Percentiles rank a stretch among this genome's conserved stretches.
Evolutionary conservation across 2,329 filamentous ascomycete genomes (phyloP).

Genomic region (Aspergillus aculeatinus): DNA sequence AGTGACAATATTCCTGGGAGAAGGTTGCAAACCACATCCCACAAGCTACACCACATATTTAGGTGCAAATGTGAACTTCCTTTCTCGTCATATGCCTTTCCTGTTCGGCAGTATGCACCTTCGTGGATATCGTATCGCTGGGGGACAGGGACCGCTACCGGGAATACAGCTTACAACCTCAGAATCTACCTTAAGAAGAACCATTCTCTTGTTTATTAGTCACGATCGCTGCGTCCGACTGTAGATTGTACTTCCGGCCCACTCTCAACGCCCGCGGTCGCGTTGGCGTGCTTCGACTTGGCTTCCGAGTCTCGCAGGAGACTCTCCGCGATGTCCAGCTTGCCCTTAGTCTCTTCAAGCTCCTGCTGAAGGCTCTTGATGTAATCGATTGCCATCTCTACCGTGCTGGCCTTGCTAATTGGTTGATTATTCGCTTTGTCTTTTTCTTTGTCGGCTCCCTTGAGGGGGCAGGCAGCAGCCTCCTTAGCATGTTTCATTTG

Average conservation of each 20-base stretch:
- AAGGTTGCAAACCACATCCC: too few species aligned
- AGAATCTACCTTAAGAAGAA: neutral
- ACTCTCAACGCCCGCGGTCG: neutral
- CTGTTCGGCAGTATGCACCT: neutral
- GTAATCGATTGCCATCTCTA: constrained; percentile 95
- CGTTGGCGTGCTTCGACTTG: neutral
- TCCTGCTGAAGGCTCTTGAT: constrained; percentile 82
- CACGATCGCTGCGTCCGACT: neutral
- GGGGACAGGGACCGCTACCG: neutral
- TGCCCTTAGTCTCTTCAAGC: constrained; percentile 62
- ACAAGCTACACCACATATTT: neutral
- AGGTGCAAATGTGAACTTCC: neutral
- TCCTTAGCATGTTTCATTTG: constrained; percentile 45
- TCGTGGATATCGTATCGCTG: neutral
- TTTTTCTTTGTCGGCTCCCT: constrained; percentile 49
- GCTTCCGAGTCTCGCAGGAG: constrained; percentile 45
- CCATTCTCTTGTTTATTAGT: neutral
- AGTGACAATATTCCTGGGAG: neutral
- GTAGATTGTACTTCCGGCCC: neutral
- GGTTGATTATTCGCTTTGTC: constrained; percentile 54
- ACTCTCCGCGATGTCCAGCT: constrained; percentile 65
- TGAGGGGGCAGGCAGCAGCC: constrained; percentile 39
- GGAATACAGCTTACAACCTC: neutral
- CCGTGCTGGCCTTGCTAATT: constrained; percentile 92
- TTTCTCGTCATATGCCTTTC: neutral